Percentiles rank a stretch among this genome's conserved stretches.
Conservation (phyloP, 495 filamentous ascomycete genomes). For the Xylaria cubensis region DNA sequence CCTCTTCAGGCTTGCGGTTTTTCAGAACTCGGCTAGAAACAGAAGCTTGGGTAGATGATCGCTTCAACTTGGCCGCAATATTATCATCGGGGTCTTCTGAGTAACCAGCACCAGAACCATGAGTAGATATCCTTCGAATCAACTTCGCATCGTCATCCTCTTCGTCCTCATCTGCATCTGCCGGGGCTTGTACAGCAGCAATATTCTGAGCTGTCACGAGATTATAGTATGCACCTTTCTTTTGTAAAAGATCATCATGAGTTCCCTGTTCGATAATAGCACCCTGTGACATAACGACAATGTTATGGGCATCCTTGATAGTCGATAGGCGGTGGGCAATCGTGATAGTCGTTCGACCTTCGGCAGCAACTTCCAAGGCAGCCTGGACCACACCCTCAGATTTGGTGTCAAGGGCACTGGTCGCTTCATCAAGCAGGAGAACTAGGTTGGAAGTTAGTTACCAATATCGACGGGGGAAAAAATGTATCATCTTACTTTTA, state of each 20-base stretch:
- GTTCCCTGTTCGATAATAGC: constrained; percentile 88
- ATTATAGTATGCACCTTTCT: constrained; percentile 69
- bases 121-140: constrained; percentile 54
- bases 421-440: constrained; percentile 92
- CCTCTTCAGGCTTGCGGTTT: constrained; percentile 53
- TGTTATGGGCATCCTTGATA: constrained; percentile 92
- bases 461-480: not conserved
- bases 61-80: constrained; percentile 62
- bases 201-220: constrained; percentile 84
- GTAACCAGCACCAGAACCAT: constrained; percentile 13
- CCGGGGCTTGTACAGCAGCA: constrained; percentile 66
- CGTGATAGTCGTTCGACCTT: constrained; percentile 93
- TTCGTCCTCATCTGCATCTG: constrained; percentile 54
- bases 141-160: constrained; percentile 55
- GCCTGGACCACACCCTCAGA: constrained; percentile 95
- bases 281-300: constrained; percentile 88
- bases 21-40: constrained; percentile 73
- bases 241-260: constrained; percentile 72
- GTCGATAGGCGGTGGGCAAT: constrained; percentile 96
- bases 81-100: constrained; percentile 64
- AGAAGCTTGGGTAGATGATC: constrained; percentile 69
- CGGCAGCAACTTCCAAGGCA: constrained; percentile 83
- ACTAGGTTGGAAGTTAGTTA: constrained; percentile 49
- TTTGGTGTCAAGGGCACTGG: constrained; percentile 92
- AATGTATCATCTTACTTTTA: constrained; percentile 55